A percentile compares a stretch with the other conserved stretches of the same genome.
phyloP scores from a whole-genome alignment of 805 yeast species.

The Zygoascus bituminiphila region DNA sequence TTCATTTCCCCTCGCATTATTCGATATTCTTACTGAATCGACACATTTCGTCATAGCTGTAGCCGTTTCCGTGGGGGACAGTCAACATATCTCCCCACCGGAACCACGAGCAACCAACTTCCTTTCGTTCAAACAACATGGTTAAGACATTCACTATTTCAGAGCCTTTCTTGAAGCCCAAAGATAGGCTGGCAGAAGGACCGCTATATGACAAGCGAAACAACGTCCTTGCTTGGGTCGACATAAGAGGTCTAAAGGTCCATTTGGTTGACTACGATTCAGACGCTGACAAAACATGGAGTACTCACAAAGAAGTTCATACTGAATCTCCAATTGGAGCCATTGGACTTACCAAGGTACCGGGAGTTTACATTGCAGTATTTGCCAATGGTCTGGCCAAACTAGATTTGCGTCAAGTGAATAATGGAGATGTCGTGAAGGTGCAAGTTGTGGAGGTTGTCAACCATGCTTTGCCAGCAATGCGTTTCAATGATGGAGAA shows the following conservation, averaged over 20 bases:
- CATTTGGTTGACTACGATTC: conserved; percentile 18
- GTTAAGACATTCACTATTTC: not conserved
- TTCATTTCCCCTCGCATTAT: too few species aligned
- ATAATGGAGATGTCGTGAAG: conserved; percentile 26
- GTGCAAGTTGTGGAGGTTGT: conserved; percentile 25
- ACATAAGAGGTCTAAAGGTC: conserved; percentile 21
- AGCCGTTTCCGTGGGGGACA: too few species aligned
- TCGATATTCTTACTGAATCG: too few species aligned
- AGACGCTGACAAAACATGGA: conserved; percentile 24
- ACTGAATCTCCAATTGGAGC: conserved; percentile 55
- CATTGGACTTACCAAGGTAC: conserved; percentile 50
- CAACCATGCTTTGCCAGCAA: not conserved
- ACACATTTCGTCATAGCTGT: too few species aligned
- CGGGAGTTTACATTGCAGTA: conserved; percentile 52
- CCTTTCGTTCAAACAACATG: not conserved
- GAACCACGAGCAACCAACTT: too few species aligned
- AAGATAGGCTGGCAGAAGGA: conserved; percentile 25
- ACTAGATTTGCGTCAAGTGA: conserved; percentile 33
- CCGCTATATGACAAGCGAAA: conserved; percentile 27
- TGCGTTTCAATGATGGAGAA: conserved; percentile 75
- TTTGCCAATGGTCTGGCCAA: conserved; percentile 56
- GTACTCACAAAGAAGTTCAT: conserved; percentile 30
- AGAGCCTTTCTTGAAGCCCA: not conserved
- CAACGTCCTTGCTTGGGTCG: conserved; percentile 26
- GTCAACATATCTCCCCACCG: too few species aligned